Conservation (phyloP, 768 basidiomycete species). For the Phallus indusiatus region DNA sequence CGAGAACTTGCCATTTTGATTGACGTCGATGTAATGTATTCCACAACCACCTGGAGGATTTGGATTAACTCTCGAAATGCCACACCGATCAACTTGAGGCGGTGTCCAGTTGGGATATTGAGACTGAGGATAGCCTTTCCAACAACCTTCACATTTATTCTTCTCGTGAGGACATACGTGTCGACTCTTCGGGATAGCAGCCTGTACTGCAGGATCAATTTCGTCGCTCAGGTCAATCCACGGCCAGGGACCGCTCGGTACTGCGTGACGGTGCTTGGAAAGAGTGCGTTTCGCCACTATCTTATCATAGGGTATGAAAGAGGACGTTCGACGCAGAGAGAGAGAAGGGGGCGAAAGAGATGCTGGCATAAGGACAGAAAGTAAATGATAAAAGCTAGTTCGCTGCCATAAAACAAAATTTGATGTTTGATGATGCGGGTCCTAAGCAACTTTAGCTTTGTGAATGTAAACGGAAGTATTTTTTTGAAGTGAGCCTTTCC, state of each 20-base stretch:
- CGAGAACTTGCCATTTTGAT: slow-evolving; percentile 13
- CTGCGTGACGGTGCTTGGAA: neutral
- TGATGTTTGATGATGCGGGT: too few relatives aligned
- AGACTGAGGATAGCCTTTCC: slow-evolving; percentile 39
- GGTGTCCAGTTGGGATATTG: slow-evolving; percentile 49
- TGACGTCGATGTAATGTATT: slow-evolving; percentile 13
- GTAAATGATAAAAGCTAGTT: too few relatives aligned
- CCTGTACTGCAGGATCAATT: neutral
- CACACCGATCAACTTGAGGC: slow-evolving; percentile 28
- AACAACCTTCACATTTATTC: slow-evolving; percentile 10
- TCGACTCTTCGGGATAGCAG: neutral
- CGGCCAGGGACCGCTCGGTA: slow-evolving; percentile 7
- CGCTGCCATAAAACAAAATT: too few relatives aligned
- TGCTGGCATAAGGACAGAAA: too few relatives aligned
- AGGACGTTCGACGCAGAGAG: too few relatives aligned
- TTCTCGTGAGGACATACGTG: neutral
- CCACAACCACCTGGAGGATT: slow-evolving; percentile 6
- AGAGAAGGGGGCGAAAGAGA: too few relatives aligned
- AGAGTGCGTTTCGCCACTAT: neutral
- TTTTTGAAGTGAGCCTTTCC: neutral
- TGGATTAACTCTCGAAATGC: slow-evolving; percentile 18
- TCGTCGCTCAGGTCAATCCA: slow-evolving; percentile 2
- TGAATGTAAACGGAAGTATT: neutral
- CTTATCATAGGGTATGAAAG: too few relatives aligned
- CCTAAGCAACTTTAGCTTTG: too few relatives aligned